Evolutionary conservation across 2,329 filamentous ascomycete genomes (phyloP).

Genomic region (Fusarium fujikuroi): DNA sequence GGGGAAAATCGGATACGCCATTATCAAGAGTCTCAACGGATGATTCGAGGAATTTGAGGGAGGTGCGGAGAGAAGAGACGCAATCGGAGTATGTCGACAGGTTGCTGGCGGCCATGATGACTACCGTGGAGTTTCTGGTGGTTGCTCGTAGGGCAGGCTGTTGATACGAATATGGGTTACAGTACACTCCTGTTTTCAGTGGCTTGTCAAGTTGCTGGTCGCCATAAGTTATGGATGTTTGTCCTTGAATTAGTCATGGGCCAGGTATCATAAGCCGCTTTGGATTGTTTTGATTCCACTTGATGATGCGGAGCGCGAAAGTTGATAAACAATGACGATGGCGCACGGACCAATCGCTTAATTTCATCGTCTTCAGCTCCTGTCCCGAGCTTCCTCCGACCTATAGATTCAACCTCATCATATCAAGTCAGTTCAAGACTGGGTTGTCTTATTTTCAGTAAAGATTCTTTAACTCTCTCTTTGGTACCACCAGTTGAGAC

Average conservation of each 20-base stretch:
- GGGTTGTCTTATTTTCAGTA: not conserved
- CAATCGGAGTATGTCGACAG: constrained; percentile 63
- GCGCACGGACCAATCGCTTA: constrained; percentile 20
- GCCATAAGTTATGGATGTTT: not conserved
- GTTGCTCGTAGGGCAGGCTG: constrained; percentile 19
- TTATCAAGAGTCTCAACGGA: constrained; percentile 66
- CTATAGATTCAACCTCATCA: not conserved
- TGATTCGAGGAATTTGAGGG: constrained; percentile 69
- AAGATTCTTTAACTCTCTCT: not conserved
- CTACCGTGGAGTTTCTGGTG: constrained; percentile 8
- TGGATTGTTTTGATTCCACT: constrained; percentile 14
- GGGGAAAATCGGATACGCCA: constrained; percentile 68
- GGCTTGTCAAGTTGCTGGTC: too few relatives aligned
- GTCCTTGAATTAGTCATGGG: not conserved
- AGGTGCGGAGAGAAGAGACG: constrained; percentile 68
- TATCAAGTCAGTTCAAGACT: not conserved
- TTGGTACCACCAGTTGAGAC: not conserved
- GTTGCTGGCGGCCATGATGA: constrained; percentile 40
- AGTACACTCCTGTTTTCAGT: not conserved
- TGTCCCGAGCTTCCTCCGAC: constrained; percentile 19
- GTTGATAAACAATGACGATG: constrained; percentile 23
- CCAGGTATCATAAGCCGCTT: not conserved
- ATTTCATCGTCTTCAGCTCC: not conserved
- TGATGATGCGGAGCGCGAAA: not conserved
- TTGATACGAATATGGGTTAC: not conserved